Conservation (phyloP, 1,284 basidiomycete species). For the Singerocomus inundabilis region DNA sequence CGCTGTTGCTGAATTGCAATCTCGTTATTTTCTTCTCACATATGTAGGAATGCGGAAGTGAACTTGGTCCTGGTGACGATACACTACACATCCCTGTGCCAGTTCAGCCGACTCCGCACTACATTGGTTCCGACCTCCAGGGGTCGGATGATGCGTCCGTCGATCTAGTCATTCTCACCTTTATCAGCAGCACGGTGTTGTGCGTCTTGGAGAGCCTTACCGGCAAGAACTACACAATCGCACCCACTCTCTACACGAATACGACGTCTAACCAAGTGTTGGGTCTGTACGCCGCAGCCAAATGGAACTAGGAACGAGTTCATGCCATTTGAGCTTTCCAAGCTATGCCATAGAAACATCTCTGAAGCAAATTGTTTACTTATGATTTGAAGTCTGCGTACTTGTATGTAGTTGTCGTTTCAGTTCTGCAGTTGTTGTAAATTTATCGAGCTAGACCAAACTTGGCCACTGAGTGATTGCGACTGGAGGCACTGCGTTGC, state of each 20-base stretch:
- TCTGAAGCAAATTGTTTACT: too few relatives aligned
- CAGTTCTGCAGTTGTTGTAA: too few relatives aligned
- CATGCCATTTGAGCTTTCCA: too few relatives aligned
- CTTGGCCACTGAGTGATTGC: too few relatives aligned
- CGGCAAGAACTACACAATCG: slow-evolving; percentile 50
- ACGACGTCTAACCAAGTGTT: slow-evolving; percentile 50
- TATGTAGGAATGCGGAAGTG: slow-evolving; percentile 57
- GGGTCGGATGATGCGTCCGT: slow-evolving; percentile 47
- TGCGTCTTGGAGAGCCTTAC: slow-evolving; percentile 53
- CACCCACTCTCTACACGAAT: slow-evolving; percentile 53
- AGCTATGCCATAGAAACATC: too few relatives aligned
- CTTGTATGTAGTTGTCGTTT: too few relatives aligned
- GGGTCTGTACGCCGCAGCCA: slow-evolving; percentile 58
- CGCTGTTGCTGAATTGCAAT: background rate
- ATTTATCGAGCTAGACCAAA: too few relatives aligned
- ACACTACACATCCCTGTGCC: slow-evolving; percentile 56
- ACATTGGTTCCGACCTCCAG: slow-evolving; percentile 55
- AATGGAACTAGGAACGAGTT: slow-evolving; percentile 50
- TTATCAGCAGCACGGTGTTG: slow-evolving; percentile 56
- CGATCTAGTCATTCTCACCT: slow-evolving; percentile 71
- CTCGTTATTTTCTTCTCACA: background rate
- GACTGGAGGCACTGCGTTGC: too few relatives aligned
- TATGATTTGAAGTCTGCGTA: too few relatives aligned
- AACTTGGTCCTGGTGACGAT: slow-evolving; percentile 74
- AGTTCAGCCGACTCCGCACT: slow-evolving; percentile 53